Conservation (phyloP, 768 basidiomycete genomes). For the Sarcodon sp. region DNA sequence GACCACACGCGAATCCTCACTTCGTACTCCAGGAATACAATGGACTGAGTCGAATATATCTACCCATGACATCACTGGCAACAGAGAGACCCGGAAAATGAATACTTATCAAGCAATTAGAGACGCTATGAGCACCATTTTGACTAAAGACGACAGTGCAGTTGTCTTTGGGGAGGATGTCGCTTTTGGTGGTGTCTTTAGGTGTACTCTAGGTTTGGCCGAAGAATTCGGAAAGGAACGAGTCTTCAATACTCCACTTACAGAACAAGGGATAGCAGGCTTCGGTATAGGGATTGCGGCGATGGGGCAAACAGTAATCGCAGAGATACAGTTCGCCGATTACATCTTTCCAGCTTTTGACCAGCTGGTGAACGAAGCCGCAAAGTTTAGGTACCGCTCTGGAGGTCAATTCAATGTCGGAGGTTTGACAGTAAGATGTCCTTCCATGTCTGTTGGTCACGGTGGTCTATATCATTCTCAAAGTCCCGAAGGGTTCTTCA, state of each 20-base stretch:
- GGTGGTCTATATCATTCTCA: conserved; percentile 93
- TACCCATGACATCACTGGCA: conserved; percentile 41
- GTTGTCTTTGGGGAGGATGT: conserved; percentile 90
- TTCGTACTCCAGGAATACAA: conserved; percentile 60
- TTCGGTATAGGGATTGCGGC: conserved; percentile 87
- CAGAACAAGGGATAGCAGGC: conserved; percentile 89
- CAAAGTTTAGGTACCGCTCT: conserved; percentile 85
- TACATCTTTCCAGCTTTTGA: conserved; percentile 95
- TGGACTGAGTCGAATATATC: conserved; percentile 49
- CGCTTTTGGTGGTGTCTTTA: conserved; percentile 88
- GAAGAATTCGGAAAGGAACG: conserved; percentile 93
- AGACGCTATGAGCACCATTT: conserved; percentile 80
- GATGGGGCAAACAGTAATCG: conserved; percentile 92
- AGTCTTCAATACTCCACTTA: conserved; percentile 91
- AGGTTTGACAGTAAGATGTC: conserved; percentile 68
- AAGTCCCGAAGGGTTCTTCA: conserved; percentile 90
- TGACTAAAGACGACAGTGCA: conserved; percentile 76
- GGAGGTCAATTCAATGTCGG: conserved; percentile 80
- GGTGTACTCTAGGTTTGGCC: conserved; percentile 87
- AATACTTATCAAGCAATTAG: conserved; percentile 89
- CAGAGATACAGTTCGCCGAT: conserved; percentile 85
- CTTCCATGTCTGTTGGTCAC: conserved; percentile 86
- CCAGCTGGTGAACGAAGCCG: conserved; percentile 94
- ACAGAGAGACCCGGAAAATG: conserved; percentile 88
- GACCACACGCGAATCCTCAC: conserved; percentile 51